Evolutionary conservation across 805 yeast genomes (phyloP).

Genomic region (Myxozyma nipponensis): DNA sequence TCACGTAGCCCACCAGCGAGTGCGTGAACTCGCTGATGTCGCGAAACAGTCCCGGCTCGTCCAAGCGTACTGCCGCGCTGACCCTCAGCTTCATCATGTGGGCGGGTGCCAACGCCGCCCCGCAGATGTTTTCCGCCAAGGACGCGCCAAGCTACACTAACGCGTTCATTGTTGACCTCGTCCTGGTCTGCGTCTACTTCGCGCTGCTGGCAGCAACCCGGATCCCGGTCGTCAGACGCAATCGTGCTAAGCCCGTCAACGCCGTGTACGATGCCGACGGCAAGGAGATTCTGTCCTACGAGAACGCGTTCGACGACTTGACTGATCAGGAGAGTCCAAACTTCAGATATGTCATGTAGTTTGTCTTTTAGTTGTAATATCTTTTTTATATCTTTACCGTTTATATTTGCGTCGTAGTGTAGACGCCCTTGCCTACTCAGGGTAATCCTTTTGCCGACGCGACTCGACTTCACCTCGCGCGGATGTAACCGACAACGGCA

Average conservation of each 20-base stretch:
- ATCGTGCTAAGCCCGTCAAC: conserved; percentile 1
- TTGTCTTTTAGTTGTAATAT: no score
- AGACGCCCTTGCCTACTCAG: no score
- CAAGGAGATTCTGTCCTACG: conserved; percentile 3
- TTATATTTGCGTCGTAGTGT: no score
- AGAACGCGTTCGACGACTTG: conserved; percentile 12
- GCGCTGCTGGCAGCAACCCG: conserved; percentile 4
- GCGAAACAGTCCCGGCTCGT: conserved; percentile 36
- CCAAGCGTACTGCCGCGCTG: conserved; percentile 20
- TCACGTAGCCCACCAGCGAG: conserved; percentile 32
- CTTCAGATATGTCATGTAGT: conserved; percentile 13
- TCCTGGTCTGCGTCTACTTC: conserved; percentile 7
- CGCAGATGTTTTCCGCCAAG: conserved; percentile 55
- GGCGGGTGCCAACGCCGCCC: conserved; percentile 56
- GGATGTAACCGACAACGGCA: no score
- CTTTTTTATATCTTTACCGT: no score
- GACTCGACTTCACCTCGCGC: no score
- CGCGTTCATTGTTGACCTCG: conserved; percentile 16
- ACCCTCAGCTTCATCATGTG: conserved; percentile 16
- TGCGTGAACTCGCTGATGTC: conserved; percentile 12
- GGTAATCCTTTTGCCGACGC: no score
- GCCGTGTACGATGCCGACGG: neutral
- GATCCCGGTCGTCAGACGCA: conserved; percentile 11
- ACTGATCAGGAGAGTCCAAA: conserved; percentile 14
- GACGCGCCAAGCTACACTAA: conserved; percentile 49